Evolutionary conservation across 2,329 filamentous ascomycete genomes (phyloP).

Genomic region (Neonectria hederae): DNA sequence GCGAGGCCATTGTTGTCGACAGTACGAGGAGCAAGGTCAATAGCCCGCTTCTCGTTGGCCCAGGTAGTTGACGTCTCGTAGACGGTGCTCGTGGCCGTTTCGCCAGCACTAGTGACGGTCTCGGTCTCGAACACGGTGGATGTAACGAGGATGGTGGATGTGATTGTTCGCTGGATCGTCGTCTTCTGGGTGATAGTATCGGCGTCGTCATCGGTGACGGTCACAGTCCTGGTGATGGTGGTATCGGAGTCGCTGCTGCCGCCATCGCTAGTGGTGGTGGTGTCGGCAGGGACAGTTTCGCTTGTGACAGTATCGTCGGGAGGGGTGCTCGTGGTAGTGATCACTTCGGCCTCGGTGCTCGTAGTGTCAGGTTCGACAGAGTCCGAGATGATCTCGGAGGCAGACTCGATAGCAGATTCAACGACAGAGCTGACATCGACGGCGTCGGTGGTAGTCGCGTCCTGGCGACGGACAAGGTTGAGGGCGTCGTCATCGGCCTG

Average conservation of each 20-base stretch:
- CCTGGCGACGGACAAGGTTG: constrained; percentile 23
- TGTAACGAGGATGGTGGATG: constrained; percentile 48
- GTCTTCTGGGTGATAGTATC: constrained; percentile 44
- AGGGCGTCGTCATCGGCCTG: background rate
- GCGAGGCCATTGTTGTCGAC: constrained; percentile 25
- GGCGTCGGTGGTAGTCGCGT: constrained; percentile 13
- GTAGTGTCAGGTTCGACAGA: background rate
- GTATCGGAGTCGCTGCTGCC: constrained; percentile 34
- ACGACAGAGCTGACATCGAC: constrained; percentile 5
- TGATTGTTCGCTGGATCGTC: constrained; percentile 43
- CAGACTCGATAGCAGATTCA: constrained; percentile 11
- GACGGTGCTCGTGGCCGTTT: constrained; percentile 49
- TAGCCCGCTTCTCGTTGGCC: constrained; percentile 47
- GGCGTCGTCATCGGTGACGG: constrained; percentile 42
- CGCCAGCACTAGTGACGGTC: constrained; percentile 49
- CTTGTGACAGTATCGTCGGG: constrained; percentile 10
- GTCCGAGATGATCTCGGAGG: constrained; percentile 12
- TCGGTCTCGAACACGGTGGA: constrained; percentile 48
- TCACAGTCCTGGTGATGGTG: constrained; percentile 45
- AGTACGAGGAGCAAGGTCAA: constrained; percentile 43
- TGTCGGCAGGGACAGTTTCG: background rate
- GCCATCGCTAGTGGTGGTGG: constrained; percentile 6
- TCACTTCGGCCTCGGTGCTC: constrained; percentile 18
- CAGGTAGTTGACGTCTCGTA: constrained; percentile 48
- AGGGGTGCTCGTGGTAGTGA: constrained; percentile 12